Percentiles rank a stretch among this genome's conserved stretches.
Conservation (phyloP, 805 yeast species). For the Lipomyces orientalis region DNA sequence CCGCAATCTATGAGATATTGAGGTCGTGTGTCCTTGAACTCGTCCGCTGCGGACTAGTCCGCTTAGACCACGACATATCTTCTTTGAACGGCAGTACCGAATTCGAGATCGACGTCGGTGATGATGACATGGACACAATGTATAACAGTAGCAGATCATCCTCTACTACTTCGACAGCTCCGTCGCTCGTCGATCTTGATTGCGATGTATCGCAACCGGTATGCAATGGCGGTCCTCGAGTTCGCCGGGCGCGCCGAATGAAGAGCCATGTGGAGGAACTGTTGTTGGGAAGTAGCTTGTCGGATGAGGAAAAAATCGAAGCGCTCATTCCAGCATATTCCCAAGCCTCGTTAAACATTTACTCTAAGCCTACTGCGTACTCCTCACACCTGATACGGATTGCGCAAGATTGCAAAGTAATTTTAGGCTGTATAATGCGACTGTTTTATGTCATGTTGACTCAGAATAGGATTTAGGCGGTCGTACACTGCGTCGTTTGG, state of each 20-base stretch:
- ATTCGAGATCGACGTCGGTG: neutral
- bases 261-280: slow-evolving; percentile 11
- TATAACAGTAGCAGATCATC: neutral
- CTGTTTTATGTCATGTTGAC: neutral
- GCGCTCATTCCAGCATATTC: slow-evolving; percentile 26
- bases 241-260: neutral
- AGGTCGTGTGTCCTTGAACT: slow-evolving; percentile 43
- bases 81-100: neutral
- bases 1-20: slow-evolving; percentile 45
- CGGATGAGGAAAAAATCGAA: slow-evolving; percentile 15
- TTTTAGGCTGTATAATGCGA: neutral
- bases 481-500: slow-evolving; percentile 26
- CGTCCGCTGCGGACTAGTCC: slow-evolving; percentile 21
- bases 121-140: neutral
- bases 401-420: slow-evolving; percentile 27
- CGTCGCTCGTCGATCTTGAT: neutral
- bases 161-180: neutral
- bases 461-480: slow-evolving; percentile 26
- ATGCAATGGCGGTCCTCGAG: neutral
- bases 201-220: neutral
- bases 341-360: slow-evolving; percentile 29
- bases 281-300: neutral
- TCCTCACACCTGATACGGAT: slow-evolving; percentile 24
- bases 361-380: slow-evolving; percentile 23
- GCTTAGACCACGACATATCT: neutral